phyloP scores from a whole-genome alignment of 2,329 filamentous ascomycete species.

The Talaromyces sp. region DNA sequence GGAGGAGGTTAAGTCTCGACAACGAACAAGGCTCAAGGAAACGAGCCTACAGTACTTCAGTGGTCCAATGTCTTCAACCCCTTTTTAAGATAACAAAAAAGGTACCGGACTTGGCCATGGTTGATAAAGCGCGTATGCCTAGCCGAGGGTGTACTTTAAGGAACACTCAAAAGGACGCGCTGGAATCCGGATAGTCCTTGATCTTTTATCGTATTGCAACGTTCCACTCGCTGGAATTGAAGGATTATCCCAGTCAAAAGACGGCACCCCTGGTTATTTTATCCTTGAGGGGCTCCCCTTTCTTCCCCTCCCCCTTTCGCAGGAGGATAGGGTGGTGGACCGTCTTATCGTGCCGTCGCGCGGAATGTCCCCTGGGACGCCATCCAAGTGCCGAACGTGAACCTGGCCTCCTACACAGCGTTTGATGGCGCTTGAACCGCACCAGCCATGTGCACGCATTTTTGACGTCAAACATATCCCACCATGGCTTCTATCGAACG shows the following conservation, averaged over 20 bases:
- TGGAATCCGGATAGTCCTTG: slow-evolving; percentile 40
- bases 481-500: slow-evolving; percentile 32
- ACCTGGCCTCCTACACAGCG: slow-evolving; percentile 17
- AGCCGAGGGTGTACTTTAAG: slow-evolving; percentile 40
- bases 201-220: slow-evolving; percentile 18
- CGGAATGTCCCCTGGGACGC: slow-evolving; percentile 29
- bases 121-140: slow-evolving; percentile 42
- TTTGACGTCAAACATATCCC: slow-evolving; percentile 35
- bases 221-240: neutral
- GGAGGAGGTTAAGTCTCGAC: slow-evolving; percentile 43
- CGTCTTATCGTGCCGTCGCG: neutral
- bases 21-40: slow-evolving; percentile 43
- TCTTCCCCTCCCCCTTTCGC: slow-evolving; percentile 10
- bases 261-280: slow-evolving; percentile 6
- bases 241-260: slow-evolving; percentile 6
- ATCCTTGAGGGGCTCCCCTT: slow-evolving; percentile 18
- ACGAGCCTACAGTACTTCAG: neutral
- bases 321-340: slow-evolving; percentile 5
- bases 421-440: slow-evolving; percentile 10
- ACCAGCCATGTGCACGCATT: slow-evolving; percentile 28
- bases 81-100: neutral
- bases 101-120: neutral
- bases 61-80: neutral
- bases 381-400: slow-evolving; percentile 26
- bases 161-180: slow-evolving; percentile 47